Evolutionary conservation across 805 yeast genomes (phyloP).

Genomic region (Metschnikowia bowlesiae): DNA sequence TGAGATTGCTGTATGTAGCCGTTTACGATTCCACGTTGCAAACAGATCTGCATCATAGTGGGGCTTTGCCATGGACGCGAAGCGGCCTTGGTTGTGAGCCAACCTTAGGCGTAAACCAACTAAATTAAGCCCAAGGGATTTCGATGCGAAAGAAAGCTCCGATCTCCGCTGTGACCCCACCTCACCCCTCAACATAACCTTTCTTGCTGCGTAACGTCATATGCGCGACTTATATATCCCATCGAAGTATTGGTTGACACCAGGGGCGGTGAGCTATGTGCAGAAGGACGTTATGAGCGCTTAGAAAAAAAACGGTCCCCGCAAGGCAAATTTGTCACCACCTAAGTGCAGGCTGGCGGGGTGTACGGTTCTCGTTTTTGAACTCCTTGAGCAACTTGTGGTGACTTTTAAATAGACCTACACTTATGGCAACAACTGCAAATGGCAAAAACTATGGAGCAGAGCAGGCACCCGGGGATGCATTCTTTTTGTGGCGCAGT

Average conservation of each 20-base stretch:
- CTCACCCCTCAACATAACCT: not conserved
- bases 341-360: no score
- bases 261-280: not conserved
- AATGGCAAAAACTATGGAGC: no score
- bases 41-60: not conserved
- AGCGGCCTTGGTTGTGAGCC: not conserved
- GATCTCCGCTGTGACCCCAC: not conserved
- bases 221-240: not conserved
- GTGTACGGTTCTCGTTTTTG: no score
- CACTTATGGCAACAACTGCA: no score
- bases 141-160: not conserved
- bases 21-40: not conserved
- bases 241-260: not conserved
- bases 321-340: no score
- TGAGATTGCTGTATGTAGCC: not conserved
- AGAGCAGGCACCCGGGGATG: no score
- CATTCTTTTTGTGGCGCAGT: no score
- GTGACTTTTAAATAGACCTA: no score
- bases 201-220: not conserved
- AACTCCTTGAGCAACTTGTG: not conserved
- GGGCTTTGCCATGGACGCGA: not conserved
- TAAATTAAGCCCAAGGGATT: not conserved
- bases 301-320: no score
- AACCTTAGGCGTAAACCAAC: not conserved
- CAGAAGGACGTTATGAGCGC: not conserved